Evolutionary conservation across 441 rosid genomes (phyloP).

Genomic region (Adansonia madagascariensis): DNA sequence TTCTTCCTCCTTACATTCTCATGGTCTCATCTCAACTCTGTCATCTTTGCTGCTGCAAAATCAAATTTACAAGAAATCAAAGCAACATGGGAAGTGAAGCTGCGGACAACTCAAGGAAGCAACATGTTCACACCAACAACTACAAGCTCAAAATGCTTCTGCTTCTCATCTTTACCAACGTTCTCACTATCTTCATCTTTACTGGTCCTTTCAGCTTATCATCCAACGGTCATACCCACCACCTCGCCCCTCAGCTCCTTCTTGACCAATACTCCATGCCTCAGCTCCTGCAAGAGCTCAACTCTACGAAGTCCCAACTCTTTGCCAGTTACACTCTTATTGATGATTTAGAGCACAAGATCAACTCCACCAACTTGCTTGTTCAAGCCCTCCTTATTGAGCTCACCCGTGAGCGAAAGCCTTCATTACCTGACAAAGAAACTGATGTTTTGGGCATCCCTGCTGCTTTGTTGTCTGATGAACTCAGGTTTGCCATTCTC

Average conservation of each 20-base stretch:
- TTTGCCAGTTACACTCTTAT: slow-evolving; percentile 34
- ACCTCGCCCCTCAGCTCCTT: background rate
- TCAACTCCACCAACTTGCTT: slow-evolving; percentile 47
- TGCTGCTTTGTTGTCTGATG: slow-evolving; percentile 22
- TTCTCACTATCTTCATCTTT: slow-evolving; percentile 47
- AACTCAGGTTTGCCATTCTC: slow-evolving; percentile 43
- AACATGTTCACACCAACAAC: slow-evolving; percentile 24
- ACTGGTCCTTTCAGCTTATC: slow-evolving; percentile 30
- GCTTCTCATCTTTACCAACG: slow-evolving; percentile 45
- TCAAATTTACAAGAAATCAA: background rate
- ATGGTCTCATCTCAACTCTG: background rate
- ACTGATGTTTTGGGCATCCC: background rate
- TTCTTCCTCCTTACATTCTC: background rate
- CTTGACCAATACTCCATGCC: background rate
- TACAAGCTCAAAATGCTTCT: slow-evolving; percentile 45
- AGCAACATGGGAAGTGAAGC: slow-evolving; percentile 36
- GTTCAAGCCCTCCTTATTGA: slow-evolving; percentile 40
- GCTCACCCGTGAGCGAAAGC: slow-evolving; percentile 16
- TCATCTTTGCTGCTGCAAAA: background rate
- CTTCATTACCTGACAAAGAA: background rate
- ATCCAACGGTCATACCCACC: background rate
- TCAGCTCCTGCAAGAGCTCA: slow-evolving; percentile 34
- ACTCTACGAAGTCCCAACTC: slow-evolving; percentile 41
- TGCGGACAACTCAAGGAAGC: slow-evolving; percentile 37
- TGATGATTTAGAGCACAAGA: slow-evolving; percentile 40